phyloP scores from a whole-genome alignment of 495 filamentous ascomycete species.

The Daldinia concentrica region DNA sequence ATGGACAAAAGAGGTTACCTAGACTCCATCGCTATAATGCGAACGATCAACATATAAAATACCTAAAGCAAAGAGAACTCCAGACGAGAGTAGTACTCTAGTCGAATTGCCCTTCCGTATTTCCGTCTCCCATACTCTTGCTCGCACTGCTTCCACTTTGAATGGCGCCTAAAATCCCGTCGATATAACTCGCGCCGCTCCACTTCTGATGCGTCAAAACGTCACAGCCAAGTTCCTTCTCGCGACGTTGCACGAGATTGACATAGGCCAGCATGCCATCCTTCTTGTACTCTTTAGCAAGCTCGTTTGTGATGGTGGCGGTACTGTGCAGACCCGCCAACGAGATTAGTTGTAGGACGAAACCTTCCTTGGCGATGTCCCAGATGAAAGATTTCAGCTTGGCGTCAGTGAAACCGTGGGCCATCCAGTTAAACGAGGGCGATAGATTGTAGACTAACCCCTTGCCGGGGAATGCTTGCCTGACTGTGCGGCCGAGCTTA shows the following conservation, averaged over 20 bases:
- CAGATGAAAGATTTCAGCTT: constrained; percentile 89
- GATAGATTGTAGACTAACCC: constrained; percentile 94
- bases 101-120: constrained; percentile 72
- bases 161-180: constrained; percentile 90
- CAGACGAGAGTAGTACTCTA: constrained; percentile 30
- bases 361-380: constrained; percentile 93
- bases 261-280: constrained; percentile 98
- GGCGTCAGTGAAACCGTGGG: constrained; percentile 84
- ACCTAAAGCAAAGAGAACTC: background rate
- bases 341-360: constrained; percentile 92
- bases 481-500: constrained; percentile 79
- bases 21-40: constrained; percentile 30
- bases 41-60: background rate
- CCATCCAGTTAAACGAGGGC: constrained; percentile 98
- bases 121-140: constrained; percentile 85
- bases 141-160: constrained; percentile 87
- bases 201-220: constrained; percentile 98
- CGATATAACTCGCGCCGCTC: constrained; percentile 92
- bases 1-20: background rate
- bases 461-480: constrained; percentile 73
- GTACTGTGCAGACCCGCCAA: constrained; percentile 90
- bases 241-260: constrained; percentile 82
- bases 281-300: constrained; percentile 82
- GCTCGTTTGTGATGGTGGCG: constrained; percentile 85
- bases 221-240: constrained; percentile 93